Base-by-base conservation (phyloP, 306 rosid genomes). In the Mimosa bimucronata region DNA sequence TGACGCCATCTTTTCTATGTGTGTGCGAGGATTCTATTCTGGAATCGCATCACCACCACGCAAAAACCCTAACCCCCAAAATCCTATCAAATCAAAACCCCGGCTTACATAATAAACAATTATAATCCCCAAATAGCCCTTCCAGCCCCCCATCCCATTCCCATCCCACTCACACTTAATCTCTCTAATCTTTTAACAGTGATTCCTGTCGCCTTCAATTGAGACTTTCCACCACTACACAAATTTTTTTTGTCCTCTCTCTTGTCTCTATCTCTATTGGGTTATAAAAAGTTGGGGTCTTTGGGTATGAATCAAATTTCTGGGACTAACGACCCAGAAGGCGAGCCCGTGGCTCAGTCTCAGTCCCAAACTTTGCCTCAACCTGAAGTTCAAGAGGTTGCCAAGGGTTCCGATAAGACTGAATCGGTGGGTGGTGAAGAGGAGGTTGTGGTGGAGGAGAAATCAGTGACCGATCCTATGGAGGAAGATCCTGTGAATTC, bases 151-250 rank as follows among this genome's bases (percentile, higher is more conserved):
- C 77, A 2, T 34, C 38, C 26, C 26, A 5, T 23, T 2, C 79
- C 58, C 66, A 68, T 46, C 72, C 89, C 76, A 29, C 7, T 74
- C 83, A 67, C 52, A 67, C 73, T n/a, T 67, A 67, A 21, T 82
- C 84, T 77, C 84, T 81, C 73, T 80, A 68, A n/a, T 34, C 52
- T 57, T 48, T 13, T 78, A 81, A 91, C 89, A 87, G 94, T 88
- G 90, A 70, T 85, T 91, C 82, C 98, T 95, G 99, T 95, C 99
- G 90, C 97, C 97, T 88, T 95, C 98, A 90, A 86, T 87, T 84
- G 88, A 85, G 91, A 95, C 99, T 95, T 95, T 95, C 94, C 88
- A 50, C 98, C 97, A 89, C 95, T 85, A 52, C 21, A 45, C 42
- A 52, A 16, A 58, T 29, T 34, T 34, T 61, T 69, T 25, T 42